phyloP scores from a whole-genome alignment of 2,329 filamentous ascomycete species.

The Neonectria punicea region DNA sequence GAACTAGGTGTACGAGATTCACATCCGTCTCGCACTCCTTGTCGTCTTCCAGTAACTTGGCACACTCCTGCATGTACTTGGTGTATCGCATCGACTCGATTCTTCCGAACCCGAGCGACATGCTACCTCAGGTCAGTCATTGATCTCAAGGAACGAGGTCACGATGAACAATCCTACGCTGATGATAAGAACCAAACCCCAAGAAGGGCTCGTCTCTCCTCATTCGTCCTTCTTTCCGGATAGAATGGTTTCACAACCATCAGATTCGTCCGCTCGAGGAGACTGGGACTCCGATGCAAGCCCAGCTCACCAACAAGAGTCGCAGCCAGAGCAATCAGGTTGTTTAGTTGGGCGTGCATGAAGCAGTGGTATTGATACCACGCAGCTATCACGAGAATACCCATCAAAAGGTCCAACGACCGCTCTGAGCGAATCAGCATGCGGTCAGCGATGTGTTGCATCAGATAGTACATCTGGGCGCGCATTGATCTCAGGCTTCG shows the following conservation, averaged over 20 bases:
- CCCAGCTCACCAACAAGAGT: conserved; percentile 60
- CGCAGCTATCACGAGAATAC: conserved; percentile 59
- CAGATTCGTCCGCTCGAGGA: conserved; percentile 55
- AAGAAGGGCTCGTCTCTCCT: conserved; percentile 62
- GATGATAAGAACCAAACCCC: conserved; percentile 66
- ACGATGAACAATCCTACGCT: conserved; percentile 51
- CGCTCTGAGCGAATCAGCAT: conserved; percentile 61
- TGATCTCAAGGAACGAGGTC: not conserved
- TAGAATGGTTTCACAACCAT: conserved; percentile 54
- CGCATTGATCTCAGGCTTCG: conserved; percentile 59
- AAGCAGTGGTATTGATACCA: conserved; percentile 67
- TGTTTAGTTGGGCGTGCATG: conserved; percentile 63
- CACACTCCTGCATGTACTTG: conserved; percentile 62
- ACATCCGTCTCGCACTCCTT: conserved; percentile 59
- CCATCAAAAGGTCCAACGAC: conserved; percentile 61
- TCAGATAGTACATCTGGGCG: conserved; percentile 60
- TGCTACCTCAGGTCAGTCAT: conserved; percentile 43
- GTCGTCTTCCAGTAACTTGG: conserved; percentile 55
- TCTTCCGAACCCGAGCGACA: conserved; percentile 55
- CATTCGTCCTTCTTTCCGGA: conserved; percentile 55
- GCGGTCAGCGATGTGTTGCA: conserved; percentile 58
- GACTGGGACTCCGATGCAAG: conserved; percentile 53
- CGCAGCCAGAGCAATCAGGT: conserved; percentile 59
- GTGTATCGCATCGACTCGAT: conserved; percentile 63
- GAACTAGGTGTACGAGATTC: conserved; percentile 58